Evolutionary conservation across 495 filamentous ascomycete genomes (phyloP), one percentile per base, ranked within the genome.

Genomic region (Neurospora pannonica): DNA sequence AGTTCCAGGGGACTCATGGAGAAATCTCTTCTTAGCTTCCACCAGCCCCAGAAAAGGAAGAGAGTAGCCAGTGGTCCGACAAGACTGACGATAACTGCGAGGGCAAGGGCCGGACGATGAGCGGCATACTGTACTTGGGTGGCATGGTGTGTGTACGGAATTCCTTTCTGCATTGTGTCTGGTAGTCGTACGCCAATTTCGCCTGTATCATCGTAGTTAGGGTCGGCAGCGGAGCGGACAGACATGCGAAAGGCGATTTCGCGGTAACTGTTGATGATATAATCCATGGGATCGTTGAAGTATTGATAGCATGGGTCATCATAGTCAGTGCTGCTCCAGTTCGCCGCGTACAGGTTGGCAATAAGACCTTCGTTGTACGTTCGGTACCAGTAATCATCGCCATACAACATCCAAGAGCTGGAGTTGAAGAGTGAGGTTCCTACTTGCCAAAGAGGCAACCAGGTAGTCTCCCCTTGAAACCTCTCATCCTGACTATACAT

Each of bases 181-280:
- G 43, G 43, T 48, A 48, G 43, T 1, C 2, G 42, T 43, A 2
- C 3, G 40, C 42, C 0, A 11, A 11, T 42, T 42, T 19, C 40
- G 2, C 15, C 42, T 2, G 19, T n/a, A 0, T 0, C 0, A 46
- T 46, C 42, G 19, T 46, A 46, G 8, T 0, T 10, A 0, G 42
- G 42, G 3, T 21, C 46, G 9, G 46, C 46, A 13, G 46, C 46
- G 1, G 46, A 24, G 2, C 46, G 48, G 1, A 60, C 1, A 13
- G 48, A 6, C 48, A 28, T 28, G 0, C 48, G 21, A 13, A 60
- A 60, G 48, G 48, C 21, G 1, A 60, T 60, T 2, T 60, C 48
- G 11, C 48, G 48, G 21, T 60, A 60, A 10, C 21, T 60, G 4
- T 60, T 28, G 21, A 28, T 60, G 5, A 60, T 60, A 15, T 60